Base-by-base conservation (phyloP, 352 stramenopile genomes). In the Plasmopara viticola region DNA sequence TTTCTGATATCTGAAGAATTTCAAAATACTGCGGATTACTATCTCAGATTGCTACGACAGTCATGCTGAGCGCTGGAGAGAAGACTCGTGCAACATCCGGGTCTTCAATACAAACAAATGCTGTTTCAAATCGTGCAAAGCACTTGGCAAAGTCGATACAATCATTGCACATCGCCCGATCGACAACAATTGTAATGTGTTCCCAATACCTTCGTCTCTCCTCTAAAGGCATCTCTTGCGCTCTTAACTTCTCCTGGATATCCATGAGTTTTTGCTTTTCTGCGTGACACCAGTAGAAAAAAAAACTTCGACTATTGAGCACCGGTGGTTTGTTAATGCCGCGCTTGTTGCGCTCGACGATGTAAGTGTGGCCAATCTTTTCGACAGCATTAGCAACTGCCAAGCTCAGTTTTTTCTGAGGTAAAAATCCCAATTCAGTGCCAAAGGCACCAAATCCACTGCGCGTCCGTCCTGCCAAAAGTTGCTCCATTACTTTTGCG, bases 201-300 rank as follows among this genome's bases (percentile, higher is more conserved):
- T 77, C 49, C 82, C 82, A 93, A 48, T 70, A 74, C 8, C 5
- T 4, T 9, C 14, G 44, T 44, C 57, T 68, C 41, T 10, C 18
- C 12, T 60, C 35, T 14, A 15, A 10, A 13, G 40, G 18, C 3
- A 71, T 41, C 5, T 39, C 25, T 9, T 43, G 18, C n/a, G 20
- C 13, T 38, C 48, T 42, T 34, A 90, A 56, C 51, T 90, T 90
- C 41, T 69, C 65, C n/a, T 63, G 68, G 17, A 93, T 72, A 45
- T 93, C 78, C 49, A 87, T 66, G 25, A 90, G 58, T 57, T 90
- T 93, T 57, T 93, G 82, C 55, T 93, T 93, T 53, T 93, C 82
- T 2, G 82, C 82, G 53, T 93, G 82, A 49, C 82, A 90, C 82
- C 82, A 93, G 44, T 90, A 86, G 51, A 93, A 81, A 62, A 84